phyloP scores from a whole-genome alignment of 2,329 filamentous ascomycete species.

The Aotearoamyces nothofagi region DNA sequence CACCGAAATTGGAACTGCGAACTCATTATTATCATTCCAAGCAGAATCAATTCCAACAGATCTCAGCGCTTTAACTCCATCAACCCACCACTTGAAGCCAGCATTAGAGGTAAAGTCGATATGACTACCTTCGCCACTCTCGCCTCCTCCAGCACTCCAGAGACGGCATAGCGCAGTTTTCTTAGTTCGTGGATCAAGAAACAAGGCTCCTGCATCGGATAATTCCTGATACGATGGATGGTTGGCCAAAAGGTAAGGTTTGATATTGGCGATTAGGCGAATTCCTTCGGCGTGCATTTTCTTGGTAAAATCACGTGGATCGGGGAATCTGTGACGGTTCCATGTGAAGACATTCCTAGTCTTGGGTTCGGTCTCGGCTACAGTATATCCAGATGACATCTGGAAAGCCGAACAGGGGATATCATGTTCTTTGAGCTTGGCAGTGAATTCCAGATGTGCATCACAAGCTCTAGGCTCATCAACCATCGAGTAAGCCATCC shows the following conservation, averaged over 20 bases:
- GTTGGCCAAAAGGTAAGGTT: slow-evolving; percentile 52
- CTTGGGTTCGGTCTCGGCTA: slow-evolving; percentile 50
- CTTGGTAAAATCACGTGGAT: slow-evolving; percentile 47
- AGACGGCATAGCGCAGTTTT: slow-evolving; percentile 42
- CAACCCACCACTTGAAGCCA: slow-evolving; percentile 58
- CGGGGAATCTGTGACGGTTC: slow-evolving; percentile 55
- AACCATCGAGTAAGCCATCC: slow-evolving; percentile 43
- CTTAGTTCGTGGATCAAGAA: slow-evolving; percentile 39
- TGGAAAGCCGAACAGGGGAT: slow-evolving; percentile 33
- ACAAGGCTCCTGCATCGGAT: slow-evolving; percentile 42
- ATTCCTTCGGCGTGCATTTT: slow-evolving; percentile 50
- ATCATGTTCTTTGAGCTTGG: slow-evolving; percentile 26
- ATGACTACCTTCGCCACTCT: slow-evolving; percentile 54
- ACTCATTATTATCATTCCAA: slow-evolving; percentile 68
- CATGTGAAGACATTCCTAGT: slow-evolving; percentile 58
- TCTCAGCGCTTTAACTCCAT: slow-evolving; percentile 47
- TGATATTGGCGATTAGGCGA: slow-evolving; percentile 55
- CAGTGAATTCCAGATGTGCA: slow-evolving; percentile 20
- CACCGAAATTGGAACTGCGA: not conserved
- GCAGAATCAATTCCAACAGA: slow-evolving; percentile 54
- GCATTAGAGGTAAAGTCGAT: slow-evolving; percentile 57
- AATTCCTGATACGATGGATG: slow-evolving; percentile 53
- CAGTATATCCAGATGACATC: slow-evolving; percentile 40
- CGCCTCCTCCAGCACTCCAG: slow-evolving; percentile 59
- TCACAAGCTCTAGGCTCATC: slow-evolving; percentile 39